phyloP scores from a whole-genome alignment of 331 rosid genomes.

The Erythrophleum ivorense region DNA sequence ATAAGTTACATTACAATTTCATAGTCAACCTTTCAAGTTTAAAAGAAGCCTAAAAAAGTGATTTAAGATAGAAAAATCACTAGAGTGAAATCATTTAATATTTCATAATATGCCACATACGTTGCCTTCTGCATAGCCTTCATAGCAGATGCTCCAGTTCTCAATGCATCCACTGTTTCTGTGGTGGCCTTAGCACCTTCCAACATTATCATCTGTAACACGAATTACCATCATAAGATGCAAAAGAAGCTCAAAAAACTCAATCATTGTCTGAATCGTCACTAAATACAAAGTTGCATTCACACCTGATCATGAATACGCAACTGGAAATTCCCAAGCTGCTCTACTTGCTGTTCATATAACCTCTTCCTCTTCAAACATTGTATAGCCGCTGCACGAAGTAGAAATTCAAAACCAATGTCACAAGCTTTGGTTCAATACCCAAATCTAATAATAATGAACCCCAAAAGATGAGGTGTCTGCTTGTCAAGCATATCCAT shows the following conservation, averaged over 20 bases:
- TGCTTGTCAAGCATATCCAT: too few relatives aligned
- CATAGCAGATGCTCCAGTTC: slow-evolving; percentile 96
- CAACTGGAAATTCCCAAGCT: slow-evolving; percentile 96
- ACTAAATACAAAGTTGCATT: slow-evolving; percentile 18
- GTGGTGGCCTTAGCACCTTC: slow-evolving; percentile 99
- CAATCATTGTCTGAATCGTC: slow-evolving; percentile 5
- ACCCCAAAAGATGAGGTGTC: background rate
- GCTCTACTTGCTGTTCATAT: slow-evolving; percentile 96
- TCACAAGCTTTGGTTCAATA: background rate
- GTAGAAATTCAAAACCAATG: slow-evolving; percentile 12
- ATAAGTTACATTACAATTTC: background rate
- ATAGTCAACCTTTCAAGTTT: background rate
- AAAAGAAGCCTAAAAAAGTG: background rate
- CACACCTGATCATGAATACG: slow-evolving; percentile 96
- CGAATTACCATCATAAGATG: slow-evolving; percentile 35
- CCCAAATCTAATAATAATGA: background rate
- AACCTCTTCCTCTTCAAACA: slow-evolving; percentile 93
- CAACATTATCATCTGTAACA: slow-evolving; percentile 87
- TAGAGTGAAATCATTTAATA: background rate
- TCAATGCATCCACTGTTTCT: slow-evolving; percentile 95
- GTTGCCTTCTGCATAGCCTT: slow-evolving; percentile 99
- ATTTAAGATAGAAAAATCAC: background rate
- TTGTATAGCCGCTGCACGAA: slow-evolving; percentile 84
- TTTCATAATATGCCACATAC: slow-evolving; percentile 49
- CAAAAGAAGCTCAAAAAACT: slow-evolving; percentile 22